Evolutionary conservation across 768 basidiomycete species (phyloP).

Genomic region (Podaxis sp.): DNA sequence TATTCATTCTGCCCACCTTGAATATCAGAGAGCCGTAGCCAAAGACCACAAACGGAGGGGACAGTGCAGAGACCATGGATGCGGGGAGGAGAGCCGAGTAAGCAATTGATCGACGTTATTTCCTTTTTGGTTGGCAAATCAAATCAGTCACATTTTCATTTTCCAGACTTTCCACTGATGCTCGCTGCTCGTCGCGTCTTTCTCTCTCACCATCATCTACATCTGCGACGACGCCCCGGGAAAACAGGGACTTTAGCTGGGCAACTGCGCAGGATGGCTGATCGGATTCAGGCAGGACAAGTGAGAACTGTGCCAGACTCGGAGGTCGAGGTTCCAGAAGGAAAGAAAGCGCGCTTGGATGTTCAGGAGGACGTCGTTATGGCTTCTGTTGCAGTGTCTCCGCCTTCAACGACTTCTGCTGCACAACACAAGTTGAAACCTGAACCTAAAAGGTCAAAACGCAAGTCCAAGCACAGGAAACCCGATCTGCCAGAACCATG

Average conservation of each 20-base stretch:
- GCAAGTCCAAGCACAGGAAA: slow-evolving; percentile 19
- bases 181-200: background rate
- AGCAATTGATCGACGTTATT: background rate
- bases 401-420: background rate
- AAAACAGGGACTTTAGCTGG: background rate
- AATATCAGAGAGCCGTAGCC: slow-evolving; percentile 93
- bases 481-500: slow-evolving; percentile 51
- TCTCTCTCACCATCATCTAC: background rate
- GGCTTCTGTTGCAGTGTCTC: background rate
- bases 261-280: slow-evolving; percentile 1
- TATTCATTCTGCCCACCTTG: slow-evolving; percentile 48
- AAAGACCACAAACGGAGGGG: slow-evolving; percentile 65
- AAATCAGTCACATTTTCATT: slow-evolving; percentile 2
- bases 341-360: slow-evolving; percentile 7
- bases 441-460: slow-evolving; percentile 1
- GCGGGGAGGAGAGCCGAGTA: background rate
- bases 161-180: background rate
- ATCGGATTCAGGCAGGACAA: background rate
- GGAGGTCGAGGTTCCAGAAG: background rate
- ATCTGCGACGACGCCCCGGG: background rate
- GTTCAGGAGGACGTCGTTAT: background rate
- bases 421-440: background rate
- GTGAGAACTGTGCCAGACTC: slow-evolving; percentile 4
- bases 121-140: background rate
- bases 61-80: slow-evolving; percentile 7